Percentiles rank a stretch among this genome's conserved stretches.
These are phyloP conservation scores for Blumeriella jaapii DNA, from an alignment of 2,329 filamentous ascomycete genomes.

Conservation along the genomic window DNA sequence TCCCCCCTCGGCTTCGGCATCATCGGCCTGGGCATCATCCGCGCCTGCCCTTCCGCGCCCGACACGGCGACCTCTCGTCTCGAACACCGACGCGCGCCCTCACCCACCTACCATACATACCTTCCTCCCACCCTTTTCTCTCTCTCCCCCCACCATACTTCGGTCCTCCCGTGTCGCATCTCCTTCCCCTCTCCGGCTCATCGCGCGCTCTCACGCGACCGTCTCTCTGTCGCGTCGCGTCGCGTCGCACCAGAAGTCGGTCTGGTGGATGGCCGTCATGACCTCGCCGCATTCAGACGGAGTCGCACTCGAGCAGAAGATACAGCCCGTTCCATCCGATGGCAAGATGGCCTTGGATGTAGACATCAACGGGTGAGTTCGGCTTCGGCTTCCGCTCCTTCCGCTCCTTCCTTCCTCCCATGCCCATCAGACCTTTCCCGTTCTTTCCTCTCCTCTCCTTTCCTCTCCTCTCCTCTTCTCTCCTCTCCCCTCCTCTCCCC, in stretches of 20 bases:
- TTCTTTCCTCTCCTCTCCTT: slow-evolving; percentile 19
- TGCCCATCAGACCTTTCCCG: slow-evolving; percentile 14
- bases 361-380: slow-evolving; percentile 48
- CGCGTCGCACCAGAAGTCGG: slow-evolving; percentile 17
- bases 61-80: no score
- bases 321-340: slow-evolving; percentile 34
- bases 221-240: slow-evolving; percentile 11
- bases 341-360: slow-evolving; percentile 41
- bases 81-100: no score
- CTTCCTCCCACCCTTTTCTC: no score
- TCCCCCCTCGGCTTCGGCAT: no score
- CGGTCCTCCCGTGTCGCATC: no score
- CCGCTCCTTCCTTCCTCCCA: no score
- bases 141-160: no score
- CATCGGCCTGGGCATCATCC: no score
- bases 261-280: slow-evolving; percentile 41
- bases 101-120: no score
- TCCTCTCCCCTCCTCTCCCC: slow-evolving; percentile 16
- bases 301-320: slow-evolving; percentile 37
- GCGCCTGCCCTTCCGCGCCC: no score
- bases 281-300: slow-evolving; percentile 32
- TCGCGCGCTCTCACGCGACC: slow-evolving; percentile 1
- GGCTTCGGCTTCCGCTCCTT: slow-evolving; percentile 21
- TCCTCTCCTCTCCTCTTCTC: neutral
- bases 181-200: neutral